Percentiles rank a stretch among this genome's conserved stretches.
Conservation (phyloP, 1,284 basidiomycete genomes). For the Boletellus deceptivus region DNA sequence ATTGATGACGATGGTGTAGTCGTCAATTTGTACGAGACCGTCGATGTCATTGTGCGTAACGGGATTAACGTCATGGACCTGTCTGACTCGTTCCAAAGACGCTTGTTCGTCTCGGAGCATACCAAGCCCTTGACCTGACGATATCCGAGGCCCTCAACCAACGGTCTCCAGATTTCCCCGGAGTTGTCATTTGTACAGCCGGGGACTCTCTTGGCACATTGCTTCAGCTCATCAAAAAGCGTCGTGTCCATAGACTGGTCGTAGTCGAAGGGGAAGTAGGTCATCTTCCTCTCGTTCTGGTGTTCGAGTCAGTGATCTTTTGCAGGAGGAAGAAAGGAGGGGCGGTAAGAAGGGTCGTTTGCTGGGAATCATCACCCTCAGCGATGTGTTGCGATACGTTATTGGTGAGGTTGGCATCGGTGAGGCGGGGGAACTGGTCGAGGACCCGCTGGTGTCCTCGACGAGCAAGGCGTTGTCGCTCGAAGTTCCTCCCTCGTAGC, state of each 20-base stretch:
- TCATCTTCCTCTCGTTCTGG: conserved; percentile 1
- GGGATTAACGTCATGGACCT: neutral
- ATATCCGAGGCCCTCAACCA: conserved; percentile 92
- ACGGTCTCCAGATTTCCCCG: conserved; percentile 90
- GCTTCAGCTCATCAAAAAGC: conserved; percentile 89
- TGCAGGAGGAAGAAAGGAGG: conserved; percentile 69
- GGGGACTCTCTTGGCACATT: conserved; percentile 93
- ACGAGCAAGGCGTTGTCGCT: conserved; percentile 22
- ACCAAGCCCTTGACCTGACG: conserved; percentile 93
- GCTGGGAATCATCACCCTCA: conserved; percentile 87
- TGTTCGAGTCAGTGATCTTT: conserved; percentile 9
- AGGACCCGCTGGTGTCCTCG: conserved; percentile 11
- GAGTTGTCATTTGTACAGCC: conserved; percentile 94
- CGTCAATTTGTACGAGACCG: conserved; percentile 97
- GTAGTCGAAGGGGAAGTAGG: conserved; percentile 85
- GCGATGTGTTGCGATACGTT: conserved; percentile 86
- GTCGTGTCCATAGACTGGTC: conserved; percentile 90
- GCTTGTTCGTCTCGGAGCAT: conserved; percentile 91
- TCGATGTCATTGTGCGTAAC: conserved; percentile 91
- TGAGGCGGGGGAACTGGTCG: conserved; percentile 37
- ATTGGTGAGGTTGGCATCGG: conserved; percentile 63
- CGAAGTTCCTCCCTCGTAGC: conserved; percentile 14
- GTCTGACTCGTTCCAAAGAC: conserved; percentile 54
- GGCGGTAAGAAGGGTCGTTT: conserved; percentile 82
- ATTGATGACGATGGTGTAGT: conserved; percentile 92